These are phyloP conservation scores for Termitomyces titanicus DNA, from an alignment of 768 basidiomycete genomes.

Conservation along the genomic window DNA sequence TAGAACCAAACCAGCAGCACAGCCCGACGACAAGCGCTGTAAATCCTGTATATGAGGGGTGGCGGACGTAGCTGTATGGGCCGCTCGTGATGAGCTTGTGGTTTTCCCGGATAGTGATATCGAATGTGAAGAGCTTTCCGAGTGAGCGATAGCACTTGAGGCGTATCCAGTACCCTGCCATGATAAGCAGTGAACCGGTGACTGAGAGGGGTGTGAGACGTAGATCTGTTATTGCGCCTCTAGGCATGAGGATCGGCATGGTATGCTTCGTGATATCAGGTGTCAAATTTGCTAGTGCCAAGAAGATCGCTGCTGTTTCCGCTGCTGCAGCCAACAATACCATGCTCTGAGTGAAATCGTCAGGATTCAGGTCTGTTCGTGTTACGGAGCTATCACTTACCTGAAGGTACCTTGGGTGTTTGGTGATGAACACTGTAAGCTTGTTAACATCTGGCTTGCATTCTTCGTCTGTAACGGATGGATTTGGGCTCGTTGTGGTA, in stretches of 20 bases:
- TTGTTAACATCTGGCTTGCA: neutral
- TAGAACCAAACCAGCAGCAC: constrained; percentile 3
- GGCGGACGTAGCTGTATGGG: constrained; percentile 37
- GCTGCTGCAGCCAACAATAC: too few species aligned
- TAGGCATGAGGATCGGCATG: too few species aligned
- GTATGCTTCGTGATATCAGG: neutral
- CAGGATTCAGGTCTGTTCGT: neutral
- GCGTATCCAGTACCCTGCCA: constrained; percentile 30
- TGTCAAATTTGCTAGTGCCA: neutral
- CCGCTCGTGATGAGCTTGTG: constrained; percentile 36
- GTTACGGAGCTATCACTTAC: too few species aligned
- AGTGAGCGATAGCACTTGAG: constrained; percentile 33
- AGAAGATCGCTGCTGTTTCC: neutral
- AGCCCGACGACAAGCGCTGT: constrained; percentile 2
- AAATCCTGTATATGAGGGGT: constrained; percentile 28
- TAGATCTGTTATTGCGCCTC: neutral
- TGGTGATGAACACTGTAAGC: neutral
- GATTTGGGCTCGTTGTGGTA: neutral
- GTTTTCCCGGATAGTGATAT: constrained; percentile 29
- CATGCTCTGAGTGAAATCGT: neutral
- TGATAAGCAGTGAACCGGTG: constrained; percentile 21
- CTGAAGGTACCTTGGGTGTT: neutral
- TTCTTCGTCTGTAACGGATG: neutral
- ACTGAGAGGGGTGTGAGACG: constrained; percentile 24
- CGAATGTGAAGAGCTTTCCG: constrained; percentile 36